These are phyloP conservation scores for Rhynchospora breviuscula DNA, from an alignment of 176 grass and related monocot genomes.

Conservation along the genomic window DNA sequence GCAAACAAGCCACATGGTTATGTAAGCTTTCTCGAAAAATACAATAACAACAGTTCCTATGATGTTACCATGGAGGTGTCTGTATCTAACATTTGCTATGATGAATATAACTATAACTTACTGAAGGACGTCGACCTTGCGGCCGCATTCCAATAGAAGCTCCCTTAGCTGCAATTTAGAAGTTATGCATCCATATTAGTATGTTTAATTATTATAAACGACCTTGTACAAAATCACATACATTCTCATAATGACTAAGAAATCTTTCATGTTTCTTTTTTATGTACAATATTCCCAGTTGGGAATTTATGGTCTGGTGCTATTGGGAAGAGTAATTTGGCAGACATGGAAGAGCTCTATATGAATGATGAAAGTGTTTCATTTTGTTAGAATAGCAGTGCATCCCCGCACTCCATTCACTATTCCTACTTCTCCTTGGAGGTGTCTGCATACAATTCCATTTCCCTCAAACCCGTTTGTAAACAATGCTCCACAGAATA, in stretches of 20 bases:
- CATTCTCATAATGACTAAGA: not conserved
- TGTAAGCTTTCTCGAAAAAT: not conserved
- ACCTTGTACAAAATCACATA: not conserved
- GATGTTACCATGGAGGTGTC: constrained; percentile 5
- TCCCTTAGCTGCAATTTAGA: constrained; percentile 43
- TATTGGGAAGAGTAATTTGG: not conserved
- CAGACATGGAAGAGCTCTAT: not conserved
- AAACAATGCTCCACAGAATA: not conserved
- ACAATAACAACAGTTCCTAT: constrained; percentile 11
- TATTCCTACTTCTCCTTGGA: not conserved
- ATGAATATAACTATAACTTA: constrained; percentile 38
- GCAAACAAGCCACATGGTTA: not conserved
- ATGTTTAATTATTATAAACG: not conserved
- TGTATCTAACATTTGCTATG: not conserved
- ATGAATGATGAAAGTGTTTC: not conserved
- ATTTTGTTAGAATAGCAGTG: not conserved
- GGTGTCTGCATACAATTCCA: not conserved
- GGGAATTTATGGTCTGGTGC: not conserved
- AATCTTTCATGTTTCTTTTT: not conserved
- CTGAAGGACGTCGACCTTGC: constrained; percentile 44
- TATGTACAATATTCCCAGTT: not conserved
- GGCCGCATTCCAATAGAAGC: constrained; percentile 41
- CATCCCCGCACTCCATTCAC: not conserved
- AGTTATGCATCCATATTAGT: constrained; percentile 8
- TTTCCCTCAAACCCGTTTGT: not conserved